Conservation (phyloP, 495 filamentous ascomycete genomes). For the Xylaria longipes region DNA sequence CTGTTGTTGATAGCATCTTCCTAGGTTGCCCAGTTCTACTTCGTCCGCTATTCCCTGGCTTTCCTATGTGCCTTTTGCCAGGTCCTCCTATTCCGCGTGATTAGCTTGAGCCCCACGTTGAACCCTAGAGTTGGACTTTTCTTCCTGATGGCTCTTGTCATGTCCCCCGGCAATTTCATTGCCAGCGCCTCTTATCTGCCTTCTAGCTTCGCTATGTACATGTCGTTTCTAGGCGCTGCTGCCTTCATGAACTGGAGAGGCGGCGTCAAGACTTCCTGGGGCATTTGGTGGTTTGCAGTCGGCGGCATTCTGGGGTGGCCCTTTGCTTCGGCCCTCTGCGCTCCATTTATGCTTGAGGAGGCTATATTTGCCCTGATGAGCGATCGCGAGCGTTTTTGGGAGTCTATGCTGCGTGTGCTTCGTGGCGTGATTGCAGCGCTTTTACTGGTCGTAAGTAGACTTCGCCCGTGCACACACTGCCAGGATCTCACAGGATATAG, state of each 20-base stretch:
- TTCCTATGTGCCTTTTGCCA: conserved; percentile 79
- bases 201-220: conserved; percentile 97
- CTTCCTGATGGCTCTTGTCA: conserved; percentile 76
- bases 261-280: conserved; percentile 75
- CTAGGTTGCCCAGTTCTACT: conserved; percentile 83
- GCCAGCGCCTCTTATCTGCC: conserved; percentile 86
- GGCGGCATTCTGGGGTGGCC: conserved; percentile 94
- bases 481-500: conserved; percentile 19
- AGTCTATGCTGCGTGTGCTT: conserved; percentile 61
- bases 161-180: conserved; percentile 92
- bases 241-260: conserved; percentile 87
- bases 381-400: conserved; percentile 61
- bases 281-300: conserved; percentile 91
- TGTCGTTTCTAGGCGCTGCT: conserved; percentile 81
- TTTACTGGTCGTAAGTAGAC: conserved; percentile 70
- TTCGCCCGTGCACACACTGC: conserved; percentile 25
- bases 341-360: conserved; percentile 86
- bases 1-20: conserved; percentile 16
- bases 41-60: conserved; percentile 76
- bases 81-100: conserved; percentile 76
- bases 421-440: conserved; percentile 72
- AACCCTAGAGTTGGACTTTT: conserved; percentile 82
- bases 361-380: conserved; percentile 65
- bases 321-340: conserved; percentile 80
- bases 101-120: conserved; percentile 66